Conservation (phyloP, 1,284 basidiomycete genomes). For the Calocybe gambosa region DNA sequence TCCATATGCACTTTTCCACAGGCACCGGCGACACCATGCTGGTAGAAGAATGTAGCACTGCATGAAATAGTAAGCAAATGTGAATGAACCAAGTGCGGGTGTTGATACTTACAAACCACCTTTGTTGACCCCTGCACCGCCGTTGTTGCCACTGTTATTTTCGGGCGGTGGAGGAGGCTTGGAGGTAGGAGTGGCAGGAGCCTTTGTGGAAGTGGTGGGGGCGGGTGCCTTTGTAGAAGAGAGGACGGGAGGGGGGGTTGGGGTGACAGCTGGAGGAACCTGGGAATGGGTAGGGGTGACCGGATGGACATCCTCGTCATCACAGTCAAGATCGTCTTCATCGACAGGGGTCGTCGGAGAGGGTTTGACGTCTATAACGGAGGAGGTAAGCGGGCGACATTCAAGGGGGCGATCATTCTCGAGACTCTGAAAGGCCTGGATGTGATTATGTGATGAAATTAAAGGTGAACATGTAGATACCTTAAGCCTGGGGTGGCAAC, state of each 20-base stretch:
- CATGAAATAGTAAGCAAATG: constrained; percentile 11
- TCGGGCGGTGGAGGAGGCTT: not conserved
- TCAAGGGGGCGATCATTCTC: constrained; percentile 46
- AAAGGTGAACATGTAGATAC: constrained; percentile 26
- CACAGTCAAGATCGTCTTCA: constrained; percentile 27
- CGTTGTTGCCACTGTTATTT: constrained; percentile 6
- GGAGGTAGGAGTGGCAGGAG: constrained; percentile 11
- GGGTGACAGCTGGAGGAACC: not conserved
- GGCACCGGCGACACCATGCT: constrained; percentile 61
- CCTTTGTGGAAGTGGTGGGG: constrained; percentile 4
- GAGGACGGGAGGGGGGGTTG: not conserved
- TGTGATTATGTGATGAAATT: no score
- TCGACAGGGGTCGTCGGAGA: constrained; percentile 20
- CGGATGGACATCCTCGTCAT: constrained; percentile 17
- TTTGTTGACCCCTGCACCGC: constrained; percentile 16
- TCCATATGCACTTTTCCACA: no score
- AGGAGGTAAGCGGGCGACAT: constrained; percentile 36
- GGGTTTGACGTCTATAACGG: constrained; percentile 18
- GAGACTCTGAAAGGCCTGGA: constrained; percentile 33
- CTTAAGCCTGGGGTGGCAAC: constrained; percentile 44
- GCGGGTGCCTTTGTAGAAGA: not conserved
- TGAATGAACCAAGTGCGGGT: not conserved
- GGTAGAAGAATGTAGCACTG: constrained; percentile 72
- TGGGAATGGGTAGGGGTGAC: constrained; percentile 10
- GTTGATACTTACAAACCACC: constrained; percentile 43